Base-by-base conservation (phyloP, 805 yeast species). In the Ogataea sp. region DNA sequence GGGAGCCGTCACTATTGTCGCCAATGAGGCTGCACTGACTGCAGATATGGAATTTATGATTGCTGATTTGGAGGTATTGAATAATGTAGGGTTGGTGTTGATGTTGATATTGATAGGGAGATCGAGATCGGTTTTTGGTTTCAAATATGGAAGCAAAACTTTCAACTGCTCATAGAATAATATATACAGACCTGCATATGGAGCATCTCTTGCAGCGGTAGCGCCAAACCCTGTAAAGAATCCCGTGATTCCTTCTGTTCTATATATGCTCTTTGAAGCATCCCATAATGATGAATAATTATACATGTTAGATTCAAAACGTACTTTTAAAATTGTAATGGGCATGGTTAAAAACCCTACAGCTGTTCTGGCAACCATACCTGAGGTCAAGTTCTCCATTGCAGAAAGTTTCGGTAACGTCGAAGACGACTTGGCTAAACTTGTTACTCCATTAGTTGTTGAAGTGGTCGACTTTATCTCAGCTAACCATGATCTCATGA, bases 321-420 rank as follows among this genome's bases (percentile, higher is more conserved):
- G 69, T 5, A 94, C 93, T 56, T 93, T 93, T 23, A 93, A 61
- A 3, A 93, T 78, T 0, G 98, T 93, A 9, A 93, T 73, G 1
- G 98, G 98, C 98, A 93, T 93, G 6, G 96, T 86, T 8, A 85
- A 45, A 45, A 80, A 72, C 2, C 98, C 98, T 2, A 88, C 95
- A 1, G 74, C 41, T 0, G 88, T 87, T 41, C 98, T 67, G 1
- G 94, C 80, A 2, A 79, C 50, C 32, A 85, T 83, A 3, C 98
- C 97, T 0, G 89, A 70, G 6, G 74, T 38, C 38, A 89, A 61
- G 55, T 93, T 93, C 43, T 80, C 88, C 25, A 64, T 49, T 46
- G 77, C 78, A 3, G 83, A 66, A 28, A 93, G 68, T 53, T 75
- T 79, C 3, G 97, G 97, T 39, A 90, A 64, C 15, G 60, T 72